These are phyloP conservation scores for Sophora flavescens DNA, from an alignment of 306 rosid species.

Conservation along the genomic window DNA sequence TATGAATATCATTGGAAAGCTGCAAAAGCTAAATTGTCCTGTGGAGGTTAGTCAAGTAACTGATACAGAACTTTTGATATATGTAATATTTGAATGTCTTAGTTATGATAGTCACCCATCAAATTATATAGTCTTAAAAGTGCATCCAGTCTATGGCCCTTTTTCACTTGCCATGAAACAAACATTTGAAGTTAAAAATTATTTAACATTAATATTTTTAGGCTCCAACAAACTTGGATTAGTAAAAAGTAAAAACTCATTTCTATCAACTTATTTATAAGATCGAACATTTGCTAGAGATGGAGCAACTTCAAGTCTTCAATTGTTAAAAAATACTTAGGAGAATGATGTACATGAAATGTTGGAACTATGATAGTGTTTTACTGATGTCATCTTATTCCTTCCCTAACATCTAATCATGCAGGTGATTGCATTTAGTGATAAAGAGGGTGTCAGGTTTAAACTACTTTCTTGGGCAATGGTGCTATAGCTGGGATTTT, in stretches of 20 bases:
- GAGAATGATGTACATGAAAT: too few species aligned
- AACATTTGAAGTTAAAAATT: neutral
- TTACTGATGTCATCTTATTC: too few species aligned
- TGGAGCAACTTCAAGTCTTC: constrained; percentile 9
- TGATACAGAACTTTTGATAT: neutral
- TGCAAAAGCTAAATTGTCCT: too few species aligned
- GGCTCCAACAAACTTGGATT: neutral
- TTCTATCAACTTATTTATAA: neutral
- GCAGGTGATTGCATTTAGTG: too few species aligned
- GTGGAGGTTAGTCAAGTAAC: too few species aligned
- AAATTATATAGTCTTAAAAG: neutral
- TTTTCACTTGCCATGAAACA: constrained; percentile 7
- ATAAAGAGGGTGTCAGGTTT: too few species aligned
- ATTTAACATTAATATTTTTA: neutral
- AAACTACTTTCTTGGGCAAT: too few species aligned
- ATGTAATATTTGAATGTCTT: neutral
- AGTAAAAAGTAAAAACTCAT: neutral
- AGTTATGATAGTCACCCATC: constrained; percentile 1
- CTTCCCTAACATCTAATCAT: too few species aligned
- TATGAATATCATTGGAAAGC: too few species aligned
- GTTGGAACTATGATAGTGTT: too few species aligned
- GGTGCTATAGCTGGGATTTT: too few species aligned
- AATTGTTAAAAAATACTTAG: too few species aligned
- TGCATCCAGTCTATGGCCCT: neutral
- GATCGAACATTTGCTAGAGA: neutral